Evolutionary conservation across 495 filamentous ascomycete species (phyloP).

Genomic region (Lophium mytilinum): DNA sequence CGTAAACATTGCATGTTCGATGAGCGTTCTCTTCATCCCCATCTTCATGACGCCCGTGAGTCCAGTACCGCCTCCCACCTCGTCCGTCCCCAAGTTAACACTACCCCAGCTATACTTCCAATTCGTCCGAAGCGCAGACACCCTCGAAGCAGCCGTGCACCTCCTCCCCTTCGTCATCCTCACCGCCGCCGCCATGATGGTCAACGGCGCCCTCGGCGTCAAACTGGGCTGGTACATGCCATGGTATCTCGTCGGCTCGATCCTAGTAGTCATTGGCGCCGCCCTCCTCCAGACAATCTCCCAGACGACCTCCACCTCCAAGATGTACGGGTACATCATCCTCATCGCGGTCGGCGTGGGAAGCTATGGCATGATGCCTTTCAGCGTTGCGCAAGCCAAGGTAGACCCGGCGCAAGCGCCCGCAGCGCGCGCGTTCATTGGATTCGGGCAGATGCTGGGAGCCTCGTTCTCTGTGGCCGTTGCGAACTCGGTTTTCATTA

Average conservation of each 20-base stretch:
- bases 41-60: neutral
- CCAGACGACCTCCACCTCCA: neutral
- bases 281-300: slow-evolving; percentile 1
- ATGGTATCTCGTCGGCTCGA: slow-evolving; percentile 1
- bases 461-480: too few relatives aligned
- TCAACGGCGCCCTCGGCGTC: neutral
- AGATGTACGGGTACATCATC: slow-evolving; percentile 3
- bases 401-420: slow-evolving; percentile 1
- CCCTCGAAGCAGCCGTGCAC: neutral
- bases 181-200: neutral
- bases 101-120: too few relatives aligned
- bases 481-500: too few relatives aligned
- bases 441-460: too few relatives aligned
- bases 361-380: too few relatives aligned
- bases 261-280: neutral
- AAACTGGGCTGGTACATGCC: slow-evolving; percentile 8
- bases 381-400: neutral
- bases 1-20: neutral
- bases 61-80: too few relatives aligned
- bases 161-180: neutral
- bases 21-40: neutral
- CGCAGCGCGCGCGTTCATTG: too few relatives aligned
- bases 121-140: neutral
- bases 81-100: too few relatives aligned
- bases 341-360: slow-evolving; percentile 1